A percentile compares a stretch with the other conserved stretches of the same genome.
Evolutionary conservation across 768 basidiomycete genomes (phyloP).

Genomic region (Clathrus columnatus): DNA sequence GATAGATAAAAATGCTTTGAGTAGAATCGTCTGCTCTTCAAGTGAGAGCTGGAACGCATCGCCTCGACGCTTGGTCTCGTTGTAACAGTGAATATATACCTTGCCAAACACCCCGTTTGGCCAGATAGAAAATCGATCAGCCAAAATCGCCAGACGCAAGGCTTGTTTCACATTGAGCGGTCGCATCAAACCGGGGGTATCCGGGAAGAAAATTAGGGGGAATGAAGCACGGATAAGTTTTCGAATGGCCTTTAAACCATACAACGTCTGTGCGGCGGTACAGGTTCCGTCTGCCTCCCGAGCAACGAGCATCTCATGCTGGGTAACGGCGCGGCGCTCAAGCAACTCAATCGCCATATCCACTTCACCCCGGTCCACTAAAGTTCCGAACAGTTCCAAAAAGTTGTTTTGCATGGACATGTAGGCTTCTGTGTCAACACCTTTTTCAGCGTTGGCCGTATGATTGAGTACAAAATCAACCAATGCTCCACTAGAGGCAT

Average conservation of each 20-base stretch:
- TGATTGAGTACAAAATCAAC: slow-evolving; percentile 23
- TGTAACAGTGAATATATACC: slow-evolving; percentile 39
- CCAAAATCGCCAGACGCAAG: slow-evolving; percentile 28
- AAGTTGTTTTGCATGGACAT: slow-evolving; percentile 10
- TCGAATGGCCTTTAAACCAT: neutral
- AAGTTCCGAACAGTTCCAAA: slow-evolving; percentile 15
- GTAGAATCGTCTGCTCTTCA: slow-evolving; percentile 39
- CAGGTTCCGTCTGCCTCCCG: neutral
- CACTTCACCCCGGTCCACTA: slow-evolving; percentile 16
- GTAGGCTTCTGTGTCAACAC: neutral
- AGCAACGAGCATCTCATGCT: slow-evolving; percentile 1
- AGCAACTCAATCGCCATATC: slow-evolving; percentile 22
- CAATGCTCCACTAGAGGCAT: slow-evolving; percentile 10
- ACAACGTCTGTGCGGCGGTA: neutral
- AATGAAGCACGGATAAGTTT: neutral
- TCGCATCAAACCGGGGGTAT: neutral
- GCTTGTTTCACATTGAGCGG: slow-evolving; percentile 13
- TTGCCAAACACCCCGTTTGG: slow-evolving; percentile 27
- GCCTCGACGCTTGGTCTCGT: slow-evolving; percentile 24
- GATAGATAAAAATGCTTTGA: slow-evolving; percentile 29
- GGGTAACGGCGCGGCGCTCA: slow-evolving; percentile 8
- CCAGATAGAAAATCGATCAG: slow-evolving; percentile 25
- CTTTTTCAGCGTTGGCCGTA: neutral
- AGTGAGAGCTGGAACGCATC: slow-evolving; percentile 25
- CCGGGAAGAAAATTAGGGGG: neutral